phyloP scores from a whole-genome alignment of 768 basidiomycete genomes.

The Termitomyces sp. region DNA sequence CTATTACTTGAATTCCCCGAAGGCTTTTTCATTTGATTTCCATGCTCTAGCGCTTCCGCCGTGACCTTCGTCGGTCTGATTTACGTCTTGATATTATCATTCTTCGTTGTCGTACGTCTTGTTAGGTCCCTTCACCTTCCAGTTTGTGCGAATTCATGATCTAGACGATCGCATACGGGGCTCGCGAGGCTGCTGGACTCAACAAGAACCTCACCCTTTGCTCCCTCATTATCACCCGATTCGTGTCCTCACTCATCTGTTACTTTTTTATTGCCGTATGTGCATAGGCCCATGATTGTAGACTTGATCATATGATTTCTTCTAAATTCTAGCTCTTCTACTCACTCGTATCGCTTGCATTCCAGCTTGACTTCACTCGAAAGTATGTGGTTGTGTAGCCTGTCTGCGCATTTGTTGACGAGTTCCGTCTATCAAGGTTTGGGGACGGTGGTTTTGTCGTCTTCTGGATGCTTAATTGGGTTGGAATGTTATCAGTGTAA shows the following conservation, averaged over 20 bases:
- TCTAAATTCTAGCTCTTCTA: conserved; percentile 47
- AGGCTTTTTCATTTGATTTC: not conserved
- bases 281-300: not conserved
- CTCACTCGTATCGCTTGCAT: conserved; percentile 56
- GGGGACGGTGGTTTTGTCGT: conserved; percentile 54
- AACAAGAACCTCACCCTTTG: conserved; percentile 25
- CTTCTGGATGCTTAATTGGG: conserved; percentile 71
- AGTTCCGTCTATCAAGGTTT: conserved; percentile 29
- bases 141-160: not conserved
- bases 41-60: conserved; percentile 41
- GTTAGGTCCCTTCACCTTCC: not conserved
- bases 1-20: not conserved
- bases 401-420: not conserved
- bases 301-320: not conserved
- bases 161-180: conserved; percentile 24
- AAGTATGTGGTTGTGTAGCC: conserved; percentile 28
- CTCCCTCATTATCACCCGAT: conserved; percentile 32
- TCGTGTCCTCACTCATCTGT: conserved; percentile 26
- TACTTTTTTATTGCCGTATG: conserved; percentile 38
- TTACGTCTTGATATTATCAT: conserved; percentile 46
- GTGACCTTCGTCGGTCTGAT: conserved; percentile 56
- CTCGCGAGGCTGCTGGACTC: conserved; percentile 36
- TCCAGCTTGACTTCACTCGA: conserved; percentile 52
- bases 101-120: conserved; percentile 28
- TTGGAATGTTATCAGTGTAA: conserved; percentile 59